Percentiles rank a stretch among this genome's conserved stretches.
These are phyloP conservation scores for Pyrrhoderma noxium DNA, from an alignment of 1,284 basidiomycete genomes.

Conservation along the genomic window DNA sequence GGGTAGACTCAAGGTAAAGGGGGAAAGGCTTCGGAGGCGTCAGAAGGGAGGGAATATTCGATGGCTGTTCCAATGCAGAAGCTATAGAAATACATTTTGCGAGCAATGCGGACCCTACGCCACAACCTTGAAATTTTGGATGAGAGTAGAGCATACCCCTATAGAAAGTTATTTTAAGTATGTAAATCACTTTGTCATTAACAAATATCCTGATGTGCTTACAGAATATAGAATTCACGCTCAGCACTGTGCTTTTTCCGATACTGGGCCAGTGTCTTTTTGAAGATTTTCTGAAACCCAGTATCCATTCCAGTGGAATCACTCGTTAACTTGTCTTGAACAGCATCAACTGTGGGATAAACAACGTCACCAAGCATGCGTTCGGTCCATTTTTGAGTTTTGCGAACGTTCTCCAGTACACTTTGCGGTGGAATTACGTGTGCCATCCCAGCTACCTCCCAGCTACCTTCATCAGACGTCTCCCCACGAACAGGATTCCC, in stretches of 20 bases:
- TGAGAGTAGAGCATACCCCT: slow-evolving; percentile 6
- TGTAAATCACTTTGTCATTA: too few species aligned
- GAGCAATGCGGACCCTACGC: slow-evolving; percentile 9
- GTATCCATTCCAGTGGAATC: slow-evolving; percentile 5
- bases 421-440: not conserved
- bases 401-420: not conserved
- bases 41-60: too few species aligned
- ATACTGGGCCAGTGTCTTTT: not conserved
- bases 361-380: slow-evolving; percentile 11
- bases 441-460: not conserved
- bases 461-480: not conserved
- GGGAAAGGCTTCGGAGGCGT: not conserved
- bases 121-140: slow-evolving; percentile 7
- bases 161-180: not conserved
- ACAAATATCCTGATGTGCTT: too few species aligned
- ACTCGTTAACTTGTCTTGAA: not conserved
- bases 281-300: not conserved
- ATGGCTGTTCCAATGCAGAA: not conserved
- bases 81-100: slow-evolving; percentile 2
- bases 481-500: not conserved
- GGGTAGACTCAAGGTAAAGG: slow-evolving; percentile 6
- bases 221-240: slow-evolving; percentile 6
- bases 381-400: slow-evolving; percentile 1
- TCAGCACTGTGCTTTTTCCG: not conserved
- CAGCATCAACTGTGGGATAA: slow-evolving; percentile 5